Evolutionary conservation across 2,329 filamentous ascomycete genomes (phyloP).

Genomic region (Penicillium sp.): DNA sequence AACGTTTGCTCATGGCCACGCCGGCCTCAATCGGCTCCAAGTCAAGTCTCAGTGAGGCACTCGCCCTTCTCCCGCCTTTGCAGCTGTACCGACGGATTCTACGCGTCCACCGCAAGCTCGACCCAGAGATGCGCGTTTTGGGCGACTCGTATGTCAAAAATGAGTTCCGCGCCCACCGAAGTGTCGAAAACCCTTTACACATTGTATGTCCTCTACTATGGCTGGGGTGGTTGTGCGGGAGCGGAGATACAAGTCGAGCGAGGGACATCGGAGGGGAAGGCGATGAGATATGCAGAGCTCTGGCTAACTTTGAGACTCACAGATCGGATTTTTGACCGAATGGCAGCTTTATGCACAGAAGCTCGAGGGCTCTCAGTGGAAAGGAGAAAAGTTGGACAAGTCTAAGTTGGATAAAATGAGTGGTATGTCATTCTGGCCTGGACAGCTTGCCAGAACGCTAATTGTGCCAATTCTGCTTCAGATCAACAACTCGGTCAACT

Average conservation of each 20-base stretch:
- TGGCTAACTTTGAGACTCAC: conserved; percentile 5
- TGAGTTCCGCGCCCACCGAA: conserved; percentile 82
- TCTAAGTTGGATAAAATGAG: conserved; percentile 91
- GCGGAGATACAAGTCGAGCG: not conserved
- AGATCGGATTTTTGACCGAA: conserved; percentile 95
- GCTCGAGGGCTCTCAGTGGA: conserved; percentile 84
- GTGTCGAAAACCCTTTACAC: conserved; percentile 87
- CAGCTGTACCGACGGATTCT: conserved; percentile 86
- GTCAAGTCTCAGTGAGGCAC: conserved; percentile 46
- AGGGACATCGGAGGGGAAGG: not conserved
- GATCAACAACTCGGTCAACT: conserved; percentile 92
- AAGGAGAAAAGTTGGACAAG: conserved; percentile 79
- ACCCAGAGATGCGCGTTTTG: conserved; percentile 71
- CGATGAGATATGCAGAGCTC: not conserved
- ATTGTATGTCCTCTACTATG: conserved; percentile 62
- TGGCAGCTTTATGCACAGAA: conserved; percentile 96
- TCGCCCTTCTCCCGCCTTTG: conserved; percentile 82
- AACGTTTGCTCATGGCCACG: conserved; percentile 43
- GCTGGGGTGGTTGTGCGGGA: not conserved
- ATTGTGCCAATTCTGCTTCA: conserved; percentile 37
- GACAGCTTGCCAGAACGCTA: not conserved
- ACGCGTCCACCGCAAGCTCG: conserved; percentile 78
- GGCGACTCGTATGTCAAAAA: conserved; percentile 92
- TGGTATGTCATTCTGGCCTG: conserved; percentile 57
- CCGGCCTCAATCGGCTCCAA: conserved; percentile 43